Evolutionary conservation across 768 basidiomycete genomes (phyloP), one percentile per base, ranked within the genome.

Genomic region (Rhodotorula toruloides): DNA sequence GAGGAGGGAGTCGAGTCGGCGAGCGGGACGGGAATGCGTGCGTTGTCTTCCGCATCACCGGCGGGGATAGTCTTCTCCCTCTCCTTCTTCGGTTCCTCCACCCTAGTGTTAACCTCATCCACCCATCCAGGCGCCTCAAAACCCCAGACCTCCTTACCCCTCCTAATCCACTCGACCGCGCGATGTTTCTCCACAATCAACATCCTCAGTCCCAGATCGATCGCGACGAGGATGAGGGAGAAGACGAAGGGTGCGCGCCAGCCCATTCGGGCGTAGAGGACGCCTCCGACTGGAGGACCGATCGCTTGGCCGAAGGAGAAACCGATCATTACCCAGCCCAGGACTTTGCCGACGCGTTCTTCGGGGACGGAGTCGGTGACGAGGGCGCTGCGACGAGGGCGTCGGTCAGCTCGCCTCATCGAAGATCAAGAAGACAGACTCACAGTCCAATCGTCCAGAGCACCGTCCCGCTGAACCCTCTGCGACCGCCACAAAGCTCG

Each of bases 91-190:
- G 32, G 29, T n/a, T 47, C 29, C 25, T 34, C 29, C 16, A 27
- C 29, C 27, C 5, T 39, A 14, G 27, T 14, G 27, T 6, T 10
- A 39, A 29, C 2, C 29, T 63, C n/a, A n/a, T n/a, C n/a, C n/a
- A n/a, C n/a, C n/a, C n/a, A 67, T 21, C 70, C 70, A 0, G 65
- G 70, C 31, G 70, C 70, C 42, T 71, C 70, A 22, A 71, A 71
- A 4, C 32, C 39, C 7, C 55, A 47, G 37, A 71, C 48, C 5
- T 34, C 50, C 29, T 46, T 48, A 2, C 65, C 65, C 25, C 31
- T 36, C 27, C 47, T 9, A 9, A 71, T 54, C 58, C 62, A 71
- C 13, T 37, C 13, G 11, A 63, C 43, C 31, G 66, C 71, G 3
- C 10, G 16, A 25, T 62, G 66, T 37, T 68, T 73, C 59, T 71